These are phyloP conservation scores for Malus domestica DNA, from an alignment of 306 rosid genomes.

Conservation along the genomic window ASM211411v1 NC_041801.1:5464001-5464500, in stretches of 20 bases:
- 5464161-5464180: not conserved
- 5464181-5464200: not conserved
- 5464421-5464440: not conserved
- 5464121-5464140: not conserved
- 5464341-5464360: not conserved
- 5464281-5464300: not conserved
- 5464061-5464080: not conserved
- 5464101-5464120: not conserved
- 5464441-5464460: not conserved
- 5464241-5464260: not conserved
- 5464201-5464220: not conserved
- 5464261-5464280: not conserved
- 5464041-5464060: not conserved
- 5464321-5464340: not conserved
- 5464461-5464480: not conserved
- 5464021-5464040: not conserved
- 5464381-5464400: not conserved
- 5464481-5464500: conserved; percentile 59
- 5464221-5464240: not conserved
- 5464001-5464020: not conserved
- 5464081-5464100: not conserved
- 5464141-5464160: not conserved
- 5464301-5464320: not conserved
- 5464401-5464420: not conserved
- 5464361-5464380: not conserved